Evolutionary conservation across 352 stramenopile genomes (phyloP).

Genomic region (Globisporangium polare): DNA sequence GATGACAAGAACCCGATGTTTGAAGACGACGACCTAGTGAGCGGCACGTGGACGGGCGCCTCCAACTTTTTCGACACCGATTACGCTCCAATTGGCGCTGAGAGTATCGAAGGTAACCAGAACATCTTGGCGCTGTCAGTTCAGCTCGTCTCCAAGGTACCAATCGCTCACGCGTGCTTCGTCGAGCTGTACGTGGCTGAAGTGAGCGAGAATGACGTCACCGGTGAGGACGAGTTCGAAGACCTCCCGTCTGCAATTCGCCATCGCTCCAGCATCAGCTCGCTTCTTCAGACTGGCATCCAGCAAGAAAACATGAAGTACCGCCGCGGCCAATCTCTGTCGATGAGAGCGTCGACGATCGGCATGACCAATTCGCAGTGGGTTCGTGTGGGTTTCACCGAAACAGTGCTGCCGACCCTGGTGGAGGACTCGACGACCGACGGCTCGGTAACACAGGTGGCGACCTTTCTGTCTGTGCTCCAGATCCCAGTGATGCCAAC

Average conservation of each 20-base stretch:
- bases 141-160: constrained; percentile 57
- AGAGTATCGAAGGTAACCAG: constrained; percentile 53
- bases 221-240: constrained; percentile 46
- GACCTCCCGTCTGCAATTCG: constrained; percentile 41
- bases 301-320: constrained; percentile 62
- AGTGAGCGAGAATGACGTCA: constrained; percentile 48
- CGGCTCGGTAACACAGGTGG: constrained; percentile 30
- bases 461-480: constrained; percentile 74
- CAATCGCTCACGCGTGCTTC: constrained; percentile 68
- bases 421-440: constrained; percentile 20
- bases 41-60: constrained; percentile 65
- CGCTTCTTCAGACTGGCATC: constrained; percentile 65
- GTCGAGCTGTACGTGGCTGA: constrained; percentile 75
- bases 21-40: constrained; percentile 23
- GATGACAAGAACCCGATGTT: constrained; percentile 26
- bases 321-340: constrained; percentile 46
- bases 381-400: constrained; percentile 70
- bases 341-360: constrained; percentile 32
- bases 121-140: constrained; percentile 77
- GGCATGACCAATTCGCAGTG: constrained; percentile 37
- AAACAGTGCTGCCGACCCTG: constrained; percentile 68
- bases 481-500: constrained; percentile 66
- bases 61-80: constrained; percentile 71
- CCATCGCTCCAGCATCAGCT: constrained; percentile 65
- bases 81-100: constrained; percentile 57